phyloP scores from a whole-genome alignment of 345 rosid genomes.

The Linum tenue region DNA sequence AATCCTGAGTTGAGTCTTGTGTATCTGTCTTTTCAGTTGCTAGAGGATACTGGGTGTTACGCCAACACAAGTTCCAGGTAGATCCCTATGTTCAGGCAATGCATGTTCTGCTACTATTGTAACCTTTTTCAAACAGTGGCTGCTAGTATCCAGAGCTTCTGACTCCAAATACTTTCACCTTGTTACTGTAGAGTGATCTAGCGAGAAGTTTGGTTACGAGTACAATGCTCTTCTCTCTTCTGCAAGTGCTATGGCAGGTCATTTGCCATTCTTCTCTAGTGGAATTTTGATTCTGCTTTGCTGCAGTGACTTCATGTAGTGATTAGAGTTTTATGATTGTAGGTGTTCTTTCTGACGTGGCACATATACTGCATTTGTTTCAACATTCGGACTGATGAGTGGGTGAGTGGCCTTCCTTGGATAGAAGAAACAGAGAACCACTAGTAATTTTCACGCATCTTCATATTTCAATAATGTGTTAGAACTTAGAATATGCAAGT shows the following conservation, averaged over 20 bases:
- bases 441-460: no score
- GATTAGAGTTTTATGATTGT: conserved; percentile 10
- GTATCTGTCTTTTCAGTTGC: conserved; percentile 19
- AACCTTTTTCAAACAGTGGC: neutral
- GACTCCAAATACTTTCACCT: neutral
- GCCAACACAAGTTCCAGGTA: conserved; percentile 25
- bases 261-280: neutral
- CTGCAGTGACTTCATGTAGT: neutral
- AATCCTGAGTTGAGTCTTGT: neutral
- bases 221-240: conserved; percentile 39
- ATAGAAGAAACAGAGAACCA: neutral
- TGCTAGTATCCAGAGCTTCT: neutral
- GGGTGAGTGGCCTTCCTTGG: conserved; percentile 38
- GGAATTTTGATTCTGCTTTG: neutral
- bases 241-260: conserved; percentile 67
- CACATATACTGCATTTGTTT: conserved; percentile 51
- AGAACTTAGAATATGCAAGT: no score
- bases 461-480: no score
- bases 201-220: conserved; percentile 29
- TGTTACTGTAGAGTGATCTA: conserved; percentile 20
- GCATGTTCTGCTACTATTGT: neutral
- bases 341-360: conserved; percentile 48
- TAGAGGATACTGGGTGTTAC: conserved; percentile 10
- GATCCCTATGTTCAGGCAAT: conserved; percentile 1
- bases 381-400: conserved; percentile 60